phyloP scores from a whole-genome alignment of 139 green algal species.

The Picocystis salinarum region DNA sequence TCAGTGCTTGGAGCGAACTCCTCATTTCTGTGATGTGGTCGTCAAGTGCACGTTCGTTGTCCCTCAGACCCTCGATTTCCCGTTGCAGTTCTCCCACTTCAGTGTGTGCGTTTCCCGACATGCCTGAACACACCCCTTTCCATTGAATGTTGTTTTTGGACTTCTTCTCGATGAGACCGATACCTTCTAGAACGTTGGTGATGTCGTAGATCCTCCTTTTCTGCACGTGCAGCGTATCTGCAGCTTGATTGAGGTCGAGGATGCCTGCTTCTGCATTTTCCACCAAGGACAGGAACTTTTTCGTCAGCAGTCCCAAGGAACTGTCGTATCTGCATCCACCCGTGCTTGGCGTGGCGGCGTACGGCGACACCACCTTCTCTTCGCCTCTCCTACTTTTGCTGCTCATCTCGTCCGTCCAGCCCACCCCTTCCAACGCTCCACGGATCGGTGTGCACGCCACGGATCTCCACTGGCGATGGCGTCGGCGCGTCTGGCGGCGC shows the following conservation, averaged over 20 bases:
- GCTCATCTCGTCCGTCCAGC: no score
- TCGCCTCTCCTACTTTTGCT: no score
- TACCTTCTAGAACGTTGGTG: slow-evolving; percentile 94
- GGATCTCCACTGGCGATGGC: no score
- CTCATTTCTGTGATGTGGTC: slow-evolving; percentile 22
- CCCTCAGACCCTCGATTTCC: slow-evolving; percentile 10
- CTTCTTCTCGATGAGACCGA: slow-evolving; percentile 86
- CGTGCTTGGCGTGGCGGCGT: not conserved
- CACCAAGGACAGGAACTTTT: slow-evolving; percentile 75
- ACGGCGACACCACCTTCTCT: no score
- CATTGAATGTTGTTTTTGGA: slow-evolving; percentile 72
- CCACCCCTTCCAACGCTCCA: no score
- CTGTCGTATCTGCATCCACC: slow-evolving; percentile 47
- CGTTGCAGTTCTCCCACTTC: not conserved
- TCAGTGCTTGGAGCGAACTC: slow-evolving; percentile 11
- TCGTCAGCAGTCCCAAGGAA: slow-evolving; percentile 68
- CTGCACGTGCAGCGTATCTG: slow-evolving; percentile 59
- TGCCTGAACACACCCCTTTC: slow-evolving; percentile 11
- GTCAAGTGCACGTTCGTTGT: slow-evolving; percentile 25
- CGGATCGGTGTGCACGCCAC: no score
- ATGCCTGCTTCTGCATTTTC: slow-evolving; percentile 41
- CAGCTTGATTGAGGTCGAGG: slow-evolving; percentile 81
- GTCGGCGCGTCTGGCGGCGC: no score
- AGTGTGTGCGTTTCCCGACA: no score
- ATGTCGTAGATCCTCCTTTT: slow-evolving; percentile 98